Conservation (phyloP, 495 filamentous ascomycete species). For the Rhypophila decipiens region DNA sequence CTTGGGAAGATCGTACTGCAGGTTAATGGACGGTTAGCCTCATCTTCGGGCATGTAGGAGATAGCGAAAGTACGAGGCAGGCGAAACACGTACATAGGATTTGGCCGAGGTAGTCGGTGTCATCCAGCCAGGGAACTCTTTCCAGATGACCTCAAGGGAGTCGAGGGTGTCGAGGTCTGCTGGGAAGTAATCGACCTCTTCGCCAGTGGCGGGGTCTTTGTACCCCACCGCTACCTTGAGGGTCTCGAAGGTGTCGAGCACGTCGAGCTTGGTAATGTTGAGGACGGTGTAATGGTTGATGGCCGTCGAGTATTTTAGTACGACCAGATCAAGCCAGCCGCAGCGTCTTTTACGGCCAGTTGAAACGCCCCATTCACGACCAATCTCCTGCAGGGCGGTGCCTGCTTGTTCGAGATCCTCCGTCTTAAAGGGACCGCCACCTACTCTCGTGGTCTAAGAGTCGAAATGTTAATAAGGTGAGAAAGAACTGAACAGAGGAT, state of each 20-base stretch:
- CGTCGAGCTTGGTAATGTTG: constrained; percentile 81
- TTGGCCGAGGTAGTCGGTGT: constrained; percentile 48
- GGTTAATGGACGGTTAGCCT: not conserved
- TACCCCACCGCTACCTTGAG: constrained; percentile 72
- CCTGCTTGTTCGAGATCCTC: constrained; percentile 60
- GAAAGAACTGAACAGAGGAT: not conserved
- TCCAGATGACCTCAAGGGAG: constrained; percentile 56
- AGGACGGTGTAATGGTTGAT: constrained; percentile 71
- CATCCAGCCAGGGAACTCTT: constrained; percentile 75
- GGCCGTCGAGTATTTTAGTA: constrained; percentile 66
- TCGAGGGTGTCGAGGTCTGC: constrained; percentile 29
- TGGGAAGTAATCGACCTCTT: constrained; percentile 32
- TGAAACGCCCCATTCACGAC: constrained; percentile 60
- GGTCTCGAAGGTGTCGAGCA: constrained; percentile 75
- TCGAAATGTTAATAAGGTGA: not conserved
- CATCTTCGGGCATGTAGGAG: not conserved
- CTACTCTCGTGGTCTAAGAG: constrained; percentile 57
- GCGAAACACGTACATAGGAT: constrained; percentile 16
- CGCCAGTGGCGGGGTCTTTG: constrained; percentile 39
- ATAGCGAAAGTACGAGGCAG: not conserved
- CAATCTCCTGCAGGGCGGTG: constrained; percentile 41
- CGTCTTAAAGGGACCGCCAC: constrained; percentile 77
- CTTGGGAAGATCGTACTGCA: constrained; percentile 60
- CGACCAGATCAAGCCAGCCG: constrained; percentile 86
- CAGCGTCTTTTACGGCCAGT: constrained; percentile 80